Evolutionary conservation across 2,329 filamentous ascomycete genomes (phyloP).

Genomic region (Alternaria sp.): DNA sequence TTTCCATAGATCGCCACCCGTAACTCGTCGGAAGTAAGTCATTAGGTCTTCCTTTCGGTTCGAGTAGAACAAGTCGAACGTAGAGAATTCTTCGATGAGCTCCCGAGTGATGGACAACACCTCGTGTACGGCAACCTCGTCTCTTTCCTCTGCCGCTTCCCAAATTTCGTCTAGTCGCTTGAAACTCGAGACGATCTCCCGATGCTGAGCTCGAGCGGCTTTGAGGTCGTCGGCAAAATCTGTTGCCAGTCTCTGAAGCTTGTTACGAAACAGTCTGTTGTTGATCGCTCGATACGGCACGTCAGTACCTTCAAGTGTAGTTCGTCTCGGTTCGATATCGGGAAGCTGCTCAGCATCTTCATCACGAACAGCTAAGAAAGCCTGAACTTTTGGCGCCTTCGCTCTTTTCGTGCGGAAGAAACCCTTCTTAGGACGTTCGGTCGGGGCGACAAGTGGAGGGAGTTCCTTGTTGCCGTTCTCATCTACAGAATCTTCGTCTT

Average conservation of each 20-base stretch:
- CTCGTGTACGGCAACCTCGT: constrained; percentile 60
- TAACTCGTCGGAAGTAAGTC: constrained; percentile 48
- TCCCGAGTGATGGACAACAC: constrained; percentile 68
- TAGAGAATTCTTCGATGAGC: constrained; percentile 68
- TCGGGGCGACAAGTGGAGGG: constrained; percentile 27
- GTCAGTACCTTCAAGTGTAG: constrained; percentile 40
- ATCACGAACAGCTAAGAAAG: constrained; percentile 40
- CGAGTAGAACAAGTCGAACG: constrained; percentile 66
- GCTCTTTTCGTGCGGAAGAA: constrained; percentile 39
- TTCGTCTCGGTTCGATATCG: constrained; percentile 19
- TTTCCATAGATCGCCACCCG: constrained; percentile 46
- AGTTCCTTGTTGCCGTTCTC: constrained; percentile 25
- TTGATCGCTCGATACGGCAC: constrained; percentile 42
- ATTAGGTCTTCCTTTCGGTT: constrained; percentile 56
- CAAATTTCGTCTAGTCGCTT: constrained; percentile 56
- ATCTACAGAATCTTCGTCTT: constrained; percentile 29
- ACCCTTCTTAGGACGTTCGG: constrained; percentile 39
- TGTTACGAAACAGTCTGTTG: constrained; percentile 40
- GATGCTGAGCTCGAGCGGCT: constrained; percentile 46
- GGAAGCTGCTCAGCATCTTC: constrained; percentile 9
- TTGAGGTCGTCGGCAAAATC: constrained; percentile 54
- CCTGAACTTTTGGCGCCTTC: constrained; percentile 33
- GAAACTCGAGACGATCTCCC: constrained; percentile 53
- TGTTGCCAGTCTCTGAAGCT: constrained; percentile 37
- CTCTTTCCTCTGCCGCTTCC: constrained; percentile 57